A percentile compares a stretch with the other conserved stretches of the same genome.
phyloP scores from a whole-genome alignment of 495 filamentous ascomycete species.

The Daldinia childiae region DNA sequence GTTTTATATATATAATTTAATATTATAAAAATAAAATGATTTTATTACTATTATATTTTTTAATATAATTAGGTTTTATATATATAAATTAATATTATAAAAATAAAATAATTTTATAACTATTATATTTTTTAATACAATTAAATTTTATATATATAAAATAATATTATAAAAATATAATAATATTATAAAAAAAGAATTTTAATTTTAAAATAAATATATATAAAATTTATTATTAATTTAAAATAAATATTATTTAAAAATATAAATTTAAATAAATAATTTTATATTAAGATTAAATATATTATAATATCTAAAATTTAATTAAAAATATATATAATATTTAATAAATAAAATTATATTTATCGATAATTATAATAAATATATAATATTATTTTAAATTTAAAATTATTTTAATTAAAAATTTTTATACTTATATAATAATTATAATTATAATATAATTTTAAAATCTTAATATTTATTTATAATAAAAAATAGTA shows the following conservation, averaged over 20 bases:
- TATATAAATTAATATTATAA: no score
- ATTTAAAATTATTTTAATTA: not conserved
- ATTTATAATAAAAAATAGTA: not conserved
- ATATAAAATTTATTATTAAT: no score
- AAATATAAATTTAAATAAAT: not conserved
- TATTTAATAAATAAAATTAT: not conserved
- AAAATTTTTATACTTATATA: not conserved
- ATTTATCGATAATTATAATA: not conserved
- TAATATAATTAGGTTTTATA: no score
- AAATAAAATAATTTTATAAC: no score
- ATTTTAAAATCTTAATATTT: not conserved
- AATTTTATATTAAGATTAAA: not conserved
- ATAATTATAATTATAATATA: not conserved
- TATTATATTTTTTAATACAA: no score
- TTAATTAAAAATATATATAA: not conserved
- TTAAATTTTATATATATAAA: no score
- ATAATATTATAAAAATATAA: no score
- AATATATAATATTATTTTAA: not conserved
- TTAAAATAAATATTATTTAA: no score
- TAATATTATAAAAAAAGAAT: no score
- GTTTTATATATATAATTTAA: not conserved
- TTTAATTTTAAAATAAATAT: no score
- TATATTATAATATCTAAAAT: not conserved
- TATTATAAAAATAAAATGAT: no score
- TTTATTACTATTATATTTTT: no score